Conservation (phyloP, 805 yeast species). For the Barnettozyma californica region DNA sequence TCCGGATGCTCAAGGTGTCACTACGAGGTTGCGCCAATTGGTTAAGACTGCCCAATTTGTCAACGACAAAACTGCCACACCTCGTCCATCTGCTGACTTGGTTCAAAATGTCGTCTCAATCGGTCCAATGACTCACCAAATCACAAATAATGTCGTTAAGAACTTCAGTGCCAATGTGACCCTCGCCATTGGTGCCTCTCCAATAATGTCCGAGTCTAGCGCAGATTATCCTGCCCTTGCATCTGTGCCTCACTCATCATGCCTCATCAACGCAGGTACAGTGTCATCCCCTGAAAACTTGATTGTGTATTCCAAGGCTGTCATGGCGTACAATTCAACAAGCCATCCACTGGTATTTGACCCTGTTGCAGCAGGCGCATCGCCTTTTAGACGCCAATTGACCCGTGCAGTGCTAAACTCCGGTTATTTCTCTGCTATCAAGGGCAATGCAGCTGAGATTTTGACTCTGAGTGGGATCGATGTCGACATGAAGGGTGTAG, state of each 20-base stretch:
- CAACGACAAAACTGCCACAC: not conserved
- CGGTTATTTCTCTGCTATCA: constrained; percentile 62
- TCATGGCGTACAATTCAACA: constrained; percentile 48
- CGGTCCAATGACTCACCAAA: constrained; percentile 75
- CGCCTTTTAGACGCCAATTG: constrained; percentile 47
- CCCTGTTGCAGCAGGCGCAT: constrained; percentile 93
- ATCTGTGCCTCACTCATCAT: constrained; percentile 42
- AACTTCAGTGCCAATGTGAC: constrained; percentile 85
- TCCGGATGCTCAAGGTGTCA: constrained; percentile 45
- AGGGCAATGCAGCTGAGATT: constrained; percentile 87
- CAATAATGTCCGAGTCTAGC: constrained; percentile 76
- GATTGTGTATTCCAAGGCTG: constrained; percentile 39
- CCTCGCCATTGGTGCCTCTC: constrained; percentile 79
- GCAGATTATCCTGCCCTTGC: constrained; percentile 69
- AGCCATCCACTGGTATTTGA: constrained; percentile 71
- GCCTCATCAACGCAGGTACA: constrained; percentile 76
- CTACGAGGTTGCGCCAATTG: constrained; percentile 31
- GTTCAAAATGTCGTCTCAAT: constrained; percentile 23
- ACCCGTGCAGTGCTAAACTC: constrained; percentile 45
- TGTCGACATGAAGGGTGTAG: constrained; percentile 68
- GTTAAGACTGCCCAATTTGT: constrained; percentile 11
- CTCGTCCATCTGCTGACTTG: constrained; percentile 3
- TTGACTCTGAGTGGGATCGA: constrained; percentile 46
- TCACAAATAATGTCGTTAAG: constrained; percentile 85
- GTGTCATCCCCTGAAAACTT: constrained; percentile 27